These are phyloP conservation scores for Gossypium rotundifolium DNA, from an alignment of 345 rosid species.

Conservation along the genomic window DNA sequence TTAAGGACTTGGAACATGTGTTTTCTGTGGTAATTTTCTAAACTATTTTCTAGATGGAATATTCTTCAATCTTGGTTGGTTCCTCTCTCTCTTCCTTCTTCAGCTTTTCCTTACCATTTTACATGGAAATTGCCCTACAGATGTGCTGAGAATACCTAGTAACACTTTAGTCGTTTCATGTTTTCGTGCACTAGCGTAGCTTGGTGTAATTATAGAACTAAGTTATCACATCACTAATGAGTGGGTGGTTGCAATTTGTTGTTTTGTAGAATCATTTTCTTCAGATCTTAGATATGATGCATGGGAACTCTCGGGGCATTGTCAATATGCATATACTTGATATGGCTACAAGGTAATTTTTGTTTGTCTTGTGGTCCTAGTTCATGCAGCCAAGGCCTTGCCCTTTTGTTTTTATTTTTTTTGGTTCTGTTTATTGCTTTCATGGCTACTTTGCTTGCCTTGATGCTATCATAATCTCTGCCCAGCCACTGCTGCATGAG, in stretches of 20 bases:
- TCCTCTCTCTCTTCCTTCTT: neutral
- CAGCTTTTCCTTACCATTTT: neutral
- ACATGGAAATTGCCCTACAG: neutral
- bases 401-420: neutral
- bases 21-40: conserved; percentile 56
- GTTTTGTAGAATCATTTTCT: conserved; percentile 63
- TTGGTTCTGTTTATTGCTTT: neutral
- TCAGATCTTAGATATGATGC: conserved; percentile 67
- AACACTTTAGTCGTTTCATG: neutral
- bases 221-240: neutral
- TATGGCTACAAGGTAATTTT: conserved; percentile 63
- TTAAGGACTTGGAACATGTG: conserved; percentile 52
- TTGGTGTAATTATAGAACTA: neutral
- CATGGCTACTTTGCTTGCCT: neutral
- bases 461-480: neutral
- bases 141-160: neutral
- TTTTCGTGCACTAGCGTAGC: neutral
- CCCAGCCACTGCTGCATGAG: neutral
- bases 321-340: conserved; percentile 64
- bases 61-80: neutral
- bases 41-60: conserved; percentile 2
- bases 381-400: conserved; percentile 5
- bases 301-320: conserved; percentile 52
- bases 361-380: conserved; percentile 10
- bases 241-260: conserved; percentile 1